Percentiles rank a stretch among this genome's conserved stretches.
These are phyloP conservation scores for Hypsizygus marmoreus DNA, from an alignment of 768 basidiomycete genomes.

Conservation along the genomic window DNA sequence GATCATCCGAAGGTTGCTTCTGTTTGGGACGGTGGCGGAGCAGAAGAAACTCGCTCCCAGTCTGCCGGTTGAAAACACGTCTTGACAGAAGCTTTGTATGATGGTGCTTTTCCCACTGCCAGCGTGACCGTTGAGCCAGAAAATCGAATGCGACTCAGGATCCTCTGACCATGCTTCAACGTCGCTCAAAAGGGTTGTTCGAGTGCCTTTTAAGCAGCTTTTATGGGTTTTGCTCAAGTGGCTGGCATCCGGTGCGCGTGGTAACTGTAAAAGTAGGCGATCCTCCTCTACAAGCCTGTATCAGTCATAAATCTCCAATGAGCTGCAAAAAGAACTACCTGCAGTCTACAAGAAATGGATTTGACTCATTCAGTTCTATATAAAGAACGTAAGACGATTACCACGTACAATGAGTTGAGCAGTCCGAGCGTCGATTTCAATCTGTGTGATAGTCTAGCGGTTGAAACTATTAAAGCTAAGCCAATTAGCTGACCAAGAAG, in stretches of 20 bases:
- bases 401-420: no score
- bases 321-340: no score
- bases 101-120: constrained; percentile 26
- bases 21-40: neutral
- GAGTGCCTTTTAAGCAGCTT: neutral
- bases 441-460: no score
- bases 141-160: constrained; percentile 4
- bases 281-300: neutral
- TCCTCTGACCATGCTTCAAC: constrained; percentile 17
- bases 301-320: no score
- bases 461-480: no score
- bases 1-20: neutral
- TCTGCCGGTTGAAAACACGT: neutral
- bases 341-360: no score
- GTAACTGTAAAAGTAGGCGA: neutral
- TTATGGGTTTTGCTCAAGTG: neutral
- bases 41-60: constrained; percentile 11
- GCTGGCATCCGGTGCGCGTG: neutral
- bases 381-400: no score
- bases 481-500: no score
- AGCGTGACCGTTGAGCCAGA: constrained; percentile 24
- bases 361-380: no score
- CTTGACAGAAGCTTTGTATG: constrained; percentile 18
- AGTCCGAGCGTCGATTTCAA: no score
- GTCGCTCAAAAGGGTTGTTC: constrained; percentile 7